phyloP scores from a whole-genome alignment of 805 yeast species.

The Candida adriatica region DNA sequence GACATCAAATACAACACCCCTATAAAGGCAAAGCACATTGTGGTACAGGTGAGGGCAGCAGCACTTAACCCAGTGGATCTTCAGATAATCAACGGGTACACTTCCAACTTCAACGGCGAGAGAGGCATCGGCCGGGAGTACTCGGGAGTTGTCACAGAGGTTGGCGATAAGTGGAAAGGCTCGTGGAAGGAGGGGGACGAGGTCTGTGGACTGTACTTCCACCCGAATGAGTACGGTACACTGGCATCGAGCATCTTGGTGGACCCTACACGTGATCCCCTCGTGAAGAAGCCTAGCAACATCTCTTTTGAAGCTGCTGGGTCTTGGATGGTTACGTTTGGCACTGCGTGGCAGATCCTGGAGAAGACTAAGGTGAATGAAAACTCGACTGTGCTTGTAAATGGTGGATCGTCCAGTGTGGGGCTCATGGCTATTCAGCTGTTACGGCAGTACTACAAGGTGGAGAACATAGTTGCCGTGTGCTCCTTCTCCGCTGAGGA shows the following conservation, averaged over 20 bases:
- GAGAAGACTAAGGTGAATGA: constrained; percentile 28
- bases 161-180: constrained; percentile 37
- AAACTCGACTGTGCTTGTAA: constrained; percentile 47
- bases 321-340: constrained; percentile 54
- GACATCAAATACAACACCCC: constrained; percentile 46
- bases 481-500: constrained; percentile 48
- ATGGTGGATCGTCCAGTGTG: constrained; percentile 77
- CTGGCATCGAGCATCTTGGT: constrained; percentile 50
- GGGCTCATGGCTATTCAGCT: constrained; percentile 59
- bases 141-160: constrained; percentile 49
- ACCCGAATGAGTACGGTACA: constrained; percentile 48
- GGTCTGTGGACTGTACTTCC: constrained; percentile 57
- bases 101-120: constrained; percentile 42
- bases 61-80: constrained; percentile 63
- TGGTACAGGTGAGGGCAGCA: constrained; percentile 53
- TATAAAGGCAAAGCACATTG: constrained; percentile 37
- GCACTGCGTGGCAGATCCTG: constrained; percentile 51
- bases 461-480: constrained; percentile 45
- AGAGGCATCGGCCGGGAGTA: constrained; percentile 70
- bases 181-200: constrained; percentile 49
- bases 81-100: constrained; percentile 49
- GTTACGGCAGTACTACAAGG: constrained; percentile 43
- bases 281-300: constrained; percentile 39
- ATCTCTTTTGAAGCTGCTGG: constrained; percentile 51
- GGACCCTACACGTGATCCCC: constrained; percentile 43